Evolutionary conservation across 495 filamentous ascomycete genomes (phyloP).

Genomic region (Xylaria sp.): DNA sequence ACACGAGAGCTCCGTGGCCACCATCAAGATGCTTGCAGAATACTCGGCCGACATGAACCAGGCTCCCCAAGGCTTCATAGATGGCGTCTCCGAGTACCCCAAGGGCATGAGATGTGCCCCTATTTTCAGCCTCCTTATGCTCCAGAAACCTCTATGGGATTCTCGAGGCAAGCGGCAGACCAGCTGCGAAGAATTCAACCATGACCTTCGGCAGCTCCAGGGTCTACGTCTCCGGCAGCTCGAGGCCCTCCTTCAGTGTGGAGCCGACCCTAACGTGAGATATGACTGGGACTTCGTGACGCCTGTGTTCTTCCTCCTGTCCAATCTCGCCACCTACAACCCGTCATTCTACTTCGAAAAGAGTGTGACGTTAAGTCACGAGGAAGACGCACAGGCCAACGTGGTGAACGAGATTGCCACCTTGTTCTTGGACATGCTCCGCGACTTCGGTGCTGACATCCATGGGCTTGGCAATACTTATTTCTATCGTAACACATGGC

Average conservation of each 20-base stretch:
- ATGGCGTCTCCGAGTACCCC: neutral
- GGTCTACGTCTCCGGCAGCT: slow-evolving; percentile 13
- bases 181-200: neutral
- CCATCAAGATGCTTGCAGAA: slow-evolving; percentile 3
- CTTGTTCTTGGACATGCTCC: neutral
- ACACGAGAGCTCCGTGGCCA: slow-evolving; percentile 1
- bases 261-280: neutral
- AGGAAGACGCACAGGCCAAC: neutral
- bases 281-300: neutral
- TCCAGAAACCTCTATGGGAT: slow-evolving; percentile 7
- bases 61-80: neutral
- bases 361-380: neutral
- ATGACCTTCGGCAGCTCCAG: slow-evolving; percentile 4
- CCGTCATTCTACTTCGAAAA: neutral
- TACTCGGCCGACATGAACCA: slow-evolving; percentile 14
- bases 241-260: slow-evolving; percentile 5
- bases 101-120: neutral
- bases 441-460: slow-evolving; percentile 5
- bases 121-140: slow-evolving; percentile 7
- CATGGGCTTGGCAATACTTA: neutral
- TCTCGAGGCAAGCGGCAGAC: neutral
- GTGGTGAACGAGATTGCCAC: slow-evolving; percentile 1
- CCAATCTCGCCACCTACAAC: neutral
- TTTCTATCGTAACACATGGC: neutral
- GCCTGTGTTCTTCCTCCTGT: slow-evolving; percentile 13